These are phyloP conservation scores for fission yeast (Schizosaccharomyces pombe) DNA, from an alignment of 805 yeast species.

Conservation along the genomic window DNA sequence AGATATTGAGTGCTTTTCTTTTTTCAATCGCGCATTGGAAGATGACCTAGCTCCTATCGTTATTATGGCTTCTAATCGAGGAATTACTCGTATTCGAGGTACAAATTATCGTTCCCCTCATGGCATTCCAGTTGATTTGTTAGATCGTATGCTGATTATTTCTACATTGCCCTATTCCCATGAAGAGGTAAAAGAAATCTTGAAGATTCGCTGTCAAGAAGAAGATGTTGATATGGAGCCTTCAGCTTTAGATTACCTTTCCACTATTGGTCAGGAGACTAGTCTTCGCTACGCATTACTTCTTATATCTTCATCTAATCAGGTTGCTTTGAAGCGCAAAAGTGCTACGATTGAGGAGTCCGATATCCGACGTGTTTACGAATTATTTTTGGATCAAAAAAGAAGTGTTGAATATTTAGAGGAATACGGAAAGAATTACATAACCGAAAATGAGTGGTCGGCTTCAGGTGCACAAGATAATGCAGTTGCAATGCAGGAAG, in stretches of 20 bases:
- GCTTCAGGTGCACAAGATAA: conserved; percentile 13
- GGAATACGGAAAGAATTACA: conserved; percentile 41
- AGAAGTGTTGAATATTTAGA: conserved; percentile 73
- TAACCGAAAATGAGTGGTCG: conserved; percentile 48
- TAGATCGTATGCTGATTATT: conserved; percentile 81
- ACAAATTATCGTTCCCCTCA: conserved; percentile 86
- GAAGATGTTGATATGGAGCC: conserved; percentile 69
- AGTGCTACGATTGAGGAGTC: conserved; percentile 32
- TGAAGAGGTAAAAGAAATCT: conserved; percentile 67
- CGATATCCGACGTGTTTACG: conserved; percentile 71
- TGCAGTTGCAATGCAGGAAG: neutral
- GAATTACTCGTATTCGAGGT: conserved; percentile 81
- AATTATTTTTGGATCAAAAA: conserved; percentile 66
- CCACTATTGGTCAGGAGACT: conserved; percentile 75
- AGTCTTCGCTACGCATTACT: conserved; percentile 82
- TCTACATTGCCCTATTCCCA: conserved; percentile 57
- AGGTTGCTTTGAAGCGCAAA: conserved; percentile 65
- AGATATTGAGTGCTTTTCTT: conserved; percentile 88
- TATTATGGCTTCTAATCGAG: conserved; percentile 94
- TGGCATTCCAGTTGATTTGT: conserved; percentile 86
- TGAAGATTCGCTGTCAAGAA: conserved; percentile 74
- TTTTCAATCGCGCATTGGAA: conserved; percentile 85
- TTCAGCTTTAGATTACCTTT: conserved; percentile 68
- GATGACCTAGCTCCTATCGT: conserved; percentile 93
- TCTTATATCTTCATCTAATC: conserved; percentile 71